Conservation (phyloP, 768 basidiomycete species). For the button mushroom (Agaricus bisporus) region DNA sequence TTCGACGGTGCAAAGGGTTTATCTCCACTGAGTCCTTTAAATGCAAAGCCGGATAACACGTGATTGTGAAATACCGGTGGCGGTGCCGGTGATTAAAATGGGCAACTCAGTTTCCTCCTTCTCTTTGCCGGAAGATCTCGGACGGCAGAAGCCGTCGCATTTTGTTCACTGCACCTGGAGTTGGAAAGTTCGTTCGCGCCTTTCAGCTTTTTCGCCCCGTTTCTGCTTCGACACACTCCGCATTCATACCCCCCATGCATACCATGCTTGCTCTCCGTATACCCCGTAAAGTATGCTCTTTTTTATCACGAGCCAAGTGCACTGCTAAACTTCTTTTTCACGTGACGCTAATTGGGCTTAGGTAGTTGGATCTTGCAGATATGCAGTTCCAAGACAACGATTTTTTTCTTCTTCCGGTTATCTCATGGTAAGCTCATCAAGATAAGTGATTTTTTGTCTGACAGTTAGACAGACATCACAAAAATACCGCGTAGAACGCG, state of each 20-base stretch:
- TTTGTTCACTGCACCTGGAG: not conserved
- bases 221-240: not conserved
- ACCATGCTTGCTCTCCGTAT: slow-evolving; percentile 8
- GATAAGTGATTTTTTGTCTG: not conserved
- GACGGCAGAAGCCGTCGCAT: slow-evolving; percentile 19
- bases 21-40: slow-evolving; percentile 3
- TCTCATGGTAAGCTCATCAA: slow-evolving; percentile 22
- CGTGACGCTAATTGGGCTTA: slow-evolving; percentile 23
- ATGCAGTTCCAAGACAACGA: slow-evolving; percentile 16
- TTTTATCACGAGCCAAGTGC: slow-evolving; percentile 5
- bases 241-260: not conserved
- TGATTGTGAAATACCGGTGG: slow-evolving; percentile 14
- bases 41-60: slow-evolving; percentile 15
- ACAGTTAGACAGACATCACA: slow-evolving; percentile 29
- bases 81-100: not conserved
- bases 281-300: slow-evolving; percentile 1
- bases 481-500: slow-evolving; percentile 74
- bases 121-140: slow-evolving; percentile 16
- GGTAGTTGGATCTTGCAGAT: slow-evolving; percentile 19
- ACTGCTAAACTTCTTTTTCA: slow-evolving; percentile 15
- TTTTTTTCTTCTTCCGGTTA: slow-evolving; percentile 26
- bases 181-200: not conserved
- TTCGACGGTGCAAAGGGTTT: slow-evolving; percentile 12
- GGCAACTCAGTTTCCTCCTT: not conserved
- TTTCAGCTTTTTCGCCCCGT: not conserved